Evolutionary conservation across 345 rosid species (phyloP).

Genomic region (Stellera chamaejasme): DNA sequence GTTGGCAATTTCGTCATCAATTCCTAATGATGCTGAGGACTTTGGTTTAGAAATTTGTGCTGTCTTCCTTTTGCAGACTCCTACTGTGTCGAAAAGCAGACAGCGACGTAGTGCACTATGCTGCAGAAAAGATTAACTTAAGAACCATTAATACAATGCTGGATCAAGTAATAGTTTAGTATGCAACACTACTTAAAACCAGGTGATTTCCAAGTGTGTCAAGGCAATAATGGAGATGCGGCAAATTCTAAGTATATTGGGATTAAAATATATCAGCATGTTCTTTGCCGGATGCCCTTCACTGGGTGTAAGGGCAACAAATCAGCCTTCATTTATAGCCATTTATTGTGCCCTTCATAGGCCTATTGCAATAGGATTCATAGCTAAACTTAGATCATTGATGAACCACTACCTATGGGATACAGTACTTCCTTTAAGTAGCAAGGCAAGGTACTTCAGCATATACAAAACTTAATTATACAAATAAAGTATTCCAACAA

Average conservation of each 20-base stretch:
- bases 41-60: constrained; percentile 19
- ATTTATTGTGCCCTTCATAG: not conserved
- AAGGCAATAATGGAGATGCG: not conserved
- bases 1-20: constrained; percentile 18
- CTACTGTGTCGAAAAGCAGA: constrained; percentile 45
- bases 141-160: not conserved
- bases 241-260: not conserved
- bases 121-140: constrained; percentile 27
- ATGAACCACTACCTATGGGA: not conserved
- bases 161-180: constrained; percentile 11
- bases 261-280: not conserved
- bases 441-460: too few relatives aligned
- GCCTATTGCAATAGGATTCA: not conserved
- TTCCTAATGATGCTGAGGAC: constrained; percentile 15
- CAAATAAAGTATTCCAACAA: not conserved
- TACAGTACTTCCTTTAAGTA: too few relatives aligned
- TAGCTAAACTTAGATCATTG: not conserved
- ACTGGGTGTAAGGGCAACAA: too few relatives aligned
- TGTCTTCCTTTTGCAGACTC: constrained; percentile 29
- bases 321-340: too few relatives aligned
- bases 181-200: constrained; percentile 5
- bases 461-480: not conserved
- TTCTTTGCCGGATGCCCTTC: not conserved
- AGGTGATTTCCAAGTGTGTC: too few relatives aligned
- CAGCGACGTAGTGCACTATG: constrained; percentile 45